phyloP scores from a whole-genome alignment of 441 rosid species.

The Jatropha multifida region DNA sequence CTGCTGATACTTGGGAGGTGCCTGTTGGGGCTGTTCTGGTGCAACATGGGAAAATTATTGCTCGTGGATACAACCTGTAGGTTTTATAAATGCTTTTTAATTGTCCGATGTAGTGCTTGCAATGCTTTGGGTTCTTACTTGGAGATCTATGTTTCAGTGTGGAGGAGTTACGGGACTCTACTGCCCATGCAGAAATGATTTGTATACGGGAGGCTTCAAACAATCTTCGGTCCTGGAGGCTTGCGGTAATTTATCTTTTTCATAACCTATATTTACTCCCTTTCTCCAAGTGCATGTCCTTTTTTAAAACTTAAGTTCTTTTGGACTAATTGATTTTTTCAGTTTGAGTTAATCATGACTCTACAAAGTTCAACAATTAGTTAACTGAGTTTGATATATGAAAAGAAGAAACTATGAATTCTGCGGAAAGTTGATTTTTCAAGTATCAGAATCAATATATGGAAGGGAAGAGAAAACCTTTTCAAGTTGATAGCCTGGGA shows the following conservation, averaged over 20 bases:
- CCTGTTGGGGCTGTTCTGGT: conserved; percentile 98
- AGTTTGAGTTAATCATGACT: background rate
- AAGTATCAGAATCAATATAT: background rate
- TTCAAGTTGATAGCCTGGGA: background rate
- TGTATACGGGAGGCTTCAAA: conserved; percentile 93
- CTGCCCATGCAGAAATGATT: conserved; percentile 98
- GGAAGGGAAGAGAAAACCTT: background rate
- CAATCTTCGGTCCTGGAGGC: conserved; percentile 77
- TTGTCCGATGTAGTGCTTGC: conserved; percentile 15
- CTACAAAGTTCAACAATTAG: background rate
- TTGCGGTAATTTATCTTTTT: conserved; percentile 52
- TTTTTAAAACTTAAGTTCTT: background rate
- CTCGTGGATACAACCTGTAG: conserved; percentile 95
- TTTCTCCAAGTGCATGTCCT: background rate
- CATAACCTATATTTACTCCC: conserved; percentile 6
- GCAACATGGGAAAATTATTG: conserved; percentile 81
- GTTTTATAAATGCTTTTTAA: conserved; percentile 31
- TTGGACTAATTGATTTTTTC: background rate
- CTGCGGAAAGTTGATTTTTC: background rate
- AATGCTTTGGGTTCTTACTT: conserved; percentile 20
- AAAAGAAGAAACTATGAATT: background rate
- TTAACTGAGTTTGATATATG: background rate
- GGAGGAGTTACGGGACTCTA: conserved; percentile 91
- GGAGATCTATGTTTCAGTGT: conserved; percentile 58
- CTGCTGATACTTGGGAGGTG: conserved; percentile 97